Evolutionary conservation across 495 filamentous ascomycete genomes (phyloP), one percentile per base, ranked within the genome.

Genomic region (Coniosporium apollinis): DNA sequence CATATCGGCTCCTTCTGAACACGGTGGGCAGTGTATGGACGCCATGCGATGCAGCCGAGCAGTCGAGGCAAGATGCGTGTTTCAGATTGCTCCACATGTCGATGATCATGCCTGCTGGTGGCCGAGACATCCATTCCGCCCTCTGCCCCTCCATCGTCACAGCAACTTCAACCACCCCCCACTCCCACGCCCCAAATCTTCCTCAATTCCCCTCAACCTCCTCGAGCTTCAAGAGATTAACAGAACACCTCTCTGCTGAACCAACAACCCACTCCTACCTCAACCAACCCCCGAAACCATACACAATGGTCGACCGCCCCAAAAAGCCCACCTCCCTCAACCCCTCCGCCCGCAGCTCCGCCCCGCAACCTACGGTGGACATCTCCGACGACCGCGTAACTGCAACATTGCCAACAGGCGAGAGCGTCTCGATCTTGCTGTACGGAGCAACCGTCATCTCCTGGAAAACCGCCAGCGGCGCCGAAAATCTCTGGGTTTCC

Each of bases 361-460:
- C 71, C 17, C 76, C 78, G 19, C 68, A 69, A 45, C 69, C 81
- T 7, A 68, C 70, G 43, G 70, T 91, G 45, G 70, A 67, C 52
- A 68, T 83, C 55, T 64, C 67, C 6, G 51, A 67, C 36, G 69
- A 76, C 51, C 57, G 61, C 19, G 70, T 92, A 28, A 69, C 70
- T 19, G 80, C 83, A 38, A 67, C 66, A 33, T 62, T 96, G 41
- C 79, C 89, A 8, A 79, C 79, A 8, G 82, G 91, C 43, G 85
- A 96, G 55, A 79, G 70, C 30, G 72, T 92, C 44, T 71, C 80
- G 33, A 65, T 99, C 30, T 65, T 96, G 33, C 72, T 94, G 8
- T 80, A 82, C 51, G 91, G 91, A 37, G 91, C 91, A 0, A 96
- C 91, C 7, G 76, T 96, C 38, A 77, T 78, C 38, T 83, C 76